These are phyloP conservation scores for Colletotrichum sidae DNA, from an alignment of 2,329 filamentous ascomycete species.

Conservation along the genomic window DNA sequence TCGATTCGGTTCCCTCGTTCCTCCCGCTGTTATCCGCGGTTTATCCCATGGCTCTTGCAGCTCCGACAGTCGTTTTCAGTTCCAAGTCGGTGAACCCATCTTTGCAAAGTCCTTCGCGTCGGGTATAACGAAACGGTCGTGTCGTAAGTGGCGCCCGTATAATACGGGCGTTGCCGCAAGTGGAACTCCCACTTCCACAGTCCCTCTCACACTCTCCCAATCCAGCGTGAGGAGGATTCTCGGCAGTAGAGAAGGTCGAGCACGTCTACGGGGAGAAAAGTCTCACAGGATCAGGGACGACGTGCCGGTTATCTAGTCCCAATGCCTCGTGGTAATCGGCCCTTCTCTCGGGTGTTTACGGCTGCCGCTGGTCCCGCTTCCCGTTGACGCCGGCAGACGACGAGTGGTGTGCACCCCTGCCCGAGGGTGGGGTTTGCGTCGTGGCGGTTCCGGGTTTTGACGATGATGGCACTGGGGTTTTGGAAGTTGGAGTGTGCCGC, in stretches of 20 bases:
- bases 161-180: no score
- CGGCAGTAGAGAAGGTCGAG: no score
- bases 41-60: no score
- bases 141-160: not conserved
- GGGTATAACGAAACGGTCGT: not conserved
- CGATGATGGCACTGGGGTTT: not conserved
- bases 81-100: no score
- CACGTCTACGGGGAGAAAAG: no score
- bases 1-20: no score
- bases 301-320: constrained; percentile 35
- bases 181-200: no score
- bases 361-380: constrained; percentile 13
- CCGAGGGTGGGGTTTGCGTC: not conserved
- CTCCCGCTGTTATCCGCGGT: no score
- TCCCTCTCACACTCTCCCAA: no score
- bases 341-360: constrained; percentile 37
- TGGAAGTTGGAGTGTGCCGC: not conserved
- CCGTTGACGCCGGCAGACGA: constrained; percentile 30
- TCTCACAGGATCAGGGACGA: constrained; percentile 10
- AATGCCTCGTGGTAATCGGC: constrained; percentile 31
- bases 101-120: no score
- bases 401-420: constrained; percentile 14
- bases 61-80: no score
- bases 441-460: not conserved
- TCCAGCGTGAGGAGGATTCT: no score